Conservation (phyloP, 2,329 filamentous ascomycete species). For the Colletotrichum navitas region DNA sequence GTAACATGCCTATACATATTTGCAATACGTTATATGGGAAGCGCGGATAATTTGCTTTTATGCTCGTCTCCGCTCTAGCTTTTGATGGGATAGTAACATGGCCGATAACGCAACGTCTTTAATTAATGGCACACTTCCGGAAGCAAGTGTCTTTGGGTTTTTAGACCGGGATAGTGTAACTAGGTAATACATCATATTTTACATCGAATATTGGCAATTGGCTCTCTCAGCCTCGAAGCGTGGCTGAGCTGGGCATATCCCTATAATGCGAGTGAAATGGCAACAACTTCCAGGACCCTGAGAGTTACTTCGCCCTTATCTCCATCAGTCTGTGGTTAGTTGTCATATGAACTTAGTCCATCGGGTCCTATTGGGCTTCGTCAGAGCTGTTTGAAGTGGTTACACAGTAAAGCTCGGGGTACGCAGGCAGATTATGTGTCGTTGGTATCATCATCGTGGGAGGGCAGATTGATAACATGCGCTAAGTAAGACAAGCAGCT, state of each 20-base stretch:
- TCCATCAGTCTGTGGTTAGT: too few species aligned
- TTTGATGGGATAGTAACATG: not conserved
- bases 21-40: not conserved
- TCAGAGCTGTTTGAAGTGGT: too few species aligned
- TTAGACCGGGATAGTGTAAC: not conserved
- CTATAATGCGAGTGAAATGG: not conserved
- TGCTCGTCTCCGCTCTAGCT: not conserved
- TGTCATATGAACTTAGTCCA: too few species aligned
- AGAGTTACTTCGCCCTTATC: not conserved
- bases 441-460: too few species aligned
- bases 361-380: too few species aligned
- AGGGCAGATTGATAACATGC: too few species aligned
- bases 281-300: not conserved
- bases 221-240: not conserved
- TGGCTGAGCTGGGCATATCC: rapidly evolving
- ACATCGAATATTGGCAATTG: not conserved
- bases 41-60: not conserved
- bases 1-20: not conserved
- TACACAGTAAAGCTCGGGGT: too few species aligned
- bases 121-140: not conserved
- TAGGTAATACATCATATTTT: too few species aligned
- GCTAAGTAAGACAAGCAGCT: not conserved
- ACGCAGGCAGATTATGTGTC: too few species aligned
- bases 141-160: not conserved
- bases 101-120: not conserved